Conservation (phyloP, 495 filamentous ascomycete genomes). For the Xylaria palmicola region DNA sequence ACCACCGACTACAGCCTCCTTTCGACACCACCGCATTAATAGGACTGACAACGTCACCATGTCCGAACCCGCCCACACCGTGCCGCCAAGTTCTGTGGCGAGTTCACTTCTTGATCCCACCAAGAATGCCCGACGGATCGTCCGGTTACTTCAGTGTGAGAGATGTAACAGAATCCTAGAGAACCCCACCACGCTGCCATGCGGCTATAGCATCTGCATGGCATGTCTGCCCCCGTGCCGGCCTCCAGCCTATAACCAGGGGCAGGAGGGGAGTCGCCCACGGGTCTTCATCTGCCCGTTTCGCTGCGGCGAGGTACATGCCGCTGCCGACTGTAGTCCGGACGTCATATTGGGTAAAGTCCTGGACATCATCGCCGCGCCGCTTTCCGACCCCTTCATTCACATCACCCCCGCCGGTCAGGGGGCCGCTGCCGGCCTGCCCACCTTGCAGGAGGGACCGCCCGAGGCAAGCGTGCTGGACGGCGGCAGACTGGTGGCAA, state of each 20-base stretch:
- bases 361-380: constrained; percentile 47
- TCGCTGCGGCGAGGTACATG: constrained; percentile 67
- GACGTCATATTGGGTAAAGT: constrained; percentile 74
- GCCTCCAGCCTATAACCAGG: constrained; percentile 62
- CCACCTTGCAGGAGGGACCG: constrained; percentile 35
- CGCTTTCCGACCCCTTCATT: constrained; percentile 28
- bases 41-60: constrained; percentile 12
- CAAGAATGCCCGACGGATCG: constrained; percentile 48
- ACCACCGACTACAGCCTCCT: constrained; percentile 5
- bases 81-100: constrained; percentile 16
- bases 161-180: constrained; percentile 68
- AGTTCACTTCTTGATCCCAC: constrained; percentile 19
- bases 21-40: neutral
- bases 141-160: constrained; percentile 72
- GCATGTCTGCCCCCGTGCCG: constrained; percentile 67
- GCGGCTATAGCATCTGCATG: constrained; percentile 76
- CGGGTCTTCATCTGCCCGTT: constrained; percentile 74
- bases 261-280: constrained; percentile 57
- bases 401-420: constrained; percentile 41
- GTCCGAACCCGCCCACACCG: constrained; percentile 11
- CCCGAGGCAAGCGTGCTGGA: constrained; percentile 29
- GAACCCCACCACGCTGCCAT: constrained; percentile 75
- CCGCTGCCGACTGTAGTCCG: constrained; percentile 68
- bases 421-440: constrained; percentile 43
- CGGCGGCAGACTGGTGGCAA: constrained; percentile 62